Evolutionary conservation across 345 rosid species (phyloP).

Genomic region (Tarenaya hassleriana): DNA sequence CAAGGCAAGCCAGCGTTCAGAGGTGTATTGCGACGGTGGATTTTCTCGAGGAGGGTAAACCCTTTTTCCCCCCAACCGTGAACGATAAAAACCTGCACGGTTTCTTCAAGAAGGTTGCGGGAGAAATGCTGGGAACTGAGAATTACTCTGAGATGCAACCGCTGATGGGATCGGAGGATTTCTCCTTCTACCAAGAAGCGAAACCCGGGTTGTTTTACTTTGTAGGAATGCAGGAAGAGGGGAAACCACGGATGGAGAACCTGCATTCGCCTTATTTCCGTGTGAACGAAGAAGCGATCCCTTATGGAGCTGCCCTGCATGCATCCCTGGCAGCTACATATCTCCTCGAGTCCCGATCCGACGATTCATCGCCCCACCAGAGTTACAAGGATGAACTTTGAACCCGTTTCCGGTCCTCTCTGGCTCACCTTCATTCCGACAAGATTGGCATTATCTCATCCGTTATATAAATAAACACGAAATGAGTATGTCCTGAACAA

Average conservation of each 20-base stretch:
- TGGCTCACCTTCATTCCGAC: no score
- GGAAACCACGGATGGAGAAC: constrained; percentile 27
- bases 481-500: no score
- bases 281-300: constrained; percentile 65
- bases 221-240: constrained; percentile 57
- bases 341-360: constrained; percentile 34
- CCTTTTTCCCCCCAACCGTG: constrained; percentile 62
- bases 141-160: constrained; percentile 56
- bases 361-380: constrained; percentile 23
- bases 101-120: constrained; percentile 47
- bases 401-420: no score
- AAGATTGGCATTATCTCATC: no score
- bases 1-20: constrained; percentile 77
- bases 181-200: constrained; percentile 72
- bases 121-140: constrained; percentile 52
- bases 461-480: no score
- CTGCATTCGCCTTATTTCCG: constrained; percentile 55
- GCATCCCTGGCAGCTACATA: constrained; percentile 67
- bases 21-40: constrained; percentile 64
- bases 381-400: constrained; percentile 55
- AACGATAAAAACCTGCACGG: constrained; percentile 50
- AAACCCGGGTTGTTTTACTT: constrained; percentile 66
- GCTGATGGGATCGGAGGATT: constrained; percentile 87
- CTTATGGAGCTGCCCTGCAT: constrained; percentile 88
- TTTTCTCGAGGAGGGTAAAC: constrained; percentile 41